Evolutionary conservation across 345 rosid genomes (phyloP).

Genomic region (Bretschneidera sinensis): DNA sequence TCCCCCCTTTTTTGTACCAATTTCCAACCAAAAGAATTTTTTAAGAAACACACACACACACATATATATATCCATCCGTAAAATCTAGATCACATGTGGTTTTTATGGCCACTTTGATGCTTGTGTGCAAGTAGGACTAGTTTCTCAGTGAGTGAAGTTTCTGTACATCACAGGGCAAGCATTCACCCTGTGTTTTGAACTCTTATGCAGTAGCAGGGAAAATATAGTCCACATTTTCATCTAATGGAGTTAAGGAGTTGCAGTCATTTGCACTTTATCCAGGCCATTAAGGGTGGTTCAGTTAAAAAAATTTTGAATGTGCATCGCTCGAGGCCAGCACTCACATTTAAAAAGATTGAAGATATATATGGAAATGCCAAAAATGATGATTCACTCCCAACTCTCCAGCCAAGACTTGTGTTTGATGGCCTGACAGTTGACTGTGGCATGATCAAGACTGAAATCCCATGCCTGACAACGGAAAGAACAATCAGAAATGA

Average conservation of each 20-base stretch:
- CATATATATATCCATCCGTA: too few species aligned
- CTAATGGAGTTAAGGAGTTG: conserved; percentile 56
- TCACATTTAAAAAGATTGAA: conserved; percentile 36
- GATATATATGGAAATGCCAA: conserved; percentile 33
- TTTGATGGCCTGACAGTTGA: conserved; percentile 16
- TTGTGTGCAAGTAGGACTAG: neutral
- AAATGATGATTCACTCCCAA: conserved; percentile 15
- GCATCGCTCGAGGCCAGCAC: conserved; percentile 36
- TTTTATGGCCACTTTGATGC: neutral
- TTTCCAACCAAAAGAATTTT: too few species aligned
- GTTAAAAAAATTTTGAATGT: conserved; percentile 31
- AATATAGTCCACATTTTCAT: neutral
- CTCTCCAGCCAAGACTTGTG: conserved; percentile 23
- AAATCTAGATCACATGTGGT: neutral
- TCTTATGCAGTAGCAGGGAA: neutral
- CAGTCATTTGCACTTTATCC: conserved; percentile 42
- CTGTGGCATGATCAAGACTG: conserved; percentile 19
- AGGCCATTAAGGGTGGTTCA: conserved; percentile 32
- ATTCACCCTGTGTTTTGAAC: neutral
- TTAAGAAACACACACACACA: too few species aligned
- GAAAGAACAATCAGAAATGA: conserved; percentile 14
- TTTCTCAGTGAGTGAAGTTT: conserved; percentile 2
- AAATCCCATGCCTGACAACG: conserved; percentile 10
- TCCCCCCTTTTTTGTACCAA: too few species aligned
- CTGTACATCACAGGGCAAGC: conserved; percentile 7